These are phyloP conservation scores for Eucalyptus globulus DNA, from an alignment of 345 rosid species.

Conservation along the genomic window DNA sequence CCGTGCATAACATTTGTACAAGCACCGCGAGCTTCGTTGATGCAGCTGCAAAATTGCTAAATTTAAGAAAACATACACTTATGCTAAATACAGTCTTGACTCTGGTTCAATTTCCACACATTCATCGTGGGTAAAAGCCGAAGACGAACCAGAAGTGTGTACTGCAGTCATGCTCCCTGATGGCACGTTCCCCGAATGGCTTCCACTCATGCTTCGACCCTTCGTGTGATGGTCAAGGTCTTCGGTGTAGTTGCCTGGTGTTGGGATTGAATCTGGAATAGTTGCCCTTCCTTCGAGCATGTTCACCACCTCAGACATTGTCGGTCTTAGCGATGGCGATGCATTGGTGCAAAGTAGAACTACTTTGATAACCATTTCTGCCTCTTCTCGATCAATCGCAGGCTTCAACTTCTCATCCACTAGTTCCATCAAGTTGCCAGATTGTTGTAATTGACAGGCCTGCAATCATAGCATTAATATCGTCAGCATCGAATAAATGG, in stretches of 20 bases:
- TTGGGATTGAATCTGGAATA: constrained; percentile 4
- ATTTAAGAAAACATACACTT: not conserved
- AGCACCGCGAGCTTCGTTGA: not conserved
- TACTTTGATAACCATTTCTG: constrained; percentile 1
- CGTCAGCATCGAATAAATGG: not conserved
- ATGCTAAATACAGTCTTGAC: not conserved
- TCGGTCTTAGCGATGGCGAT: constrained; percentile 7
- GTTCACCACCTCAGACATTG: constrained; percentile 13
- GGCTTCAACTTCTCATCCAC: constrained; percentile 4
- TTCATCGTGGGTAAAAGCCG: not conserved
- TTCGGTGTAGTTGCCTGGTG: constrained; percentile 8
- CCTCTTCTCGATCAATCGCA: constrained; percentile 2
- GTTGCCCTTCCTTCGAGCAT: constrained; percentile 11
- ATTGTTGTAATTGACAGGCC: constrained; percentile 9
- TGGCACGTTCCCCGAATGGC: not conserved
- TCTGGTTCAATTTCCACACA: not conserved
- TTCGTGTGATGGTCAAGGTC: not conserved
- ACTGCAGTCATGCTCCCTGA: not conserved
- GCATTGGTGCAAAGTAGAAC: constrained; percentile 9
- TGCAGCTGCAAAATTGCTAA: not conserved
- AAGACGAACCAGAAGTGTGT: not conserved
- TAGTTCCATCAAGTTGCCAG: constrained; percentile 4
- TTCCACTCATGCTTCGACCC: not conserved
- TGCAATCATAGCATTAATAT: not conserved
- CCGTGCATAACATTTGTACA: not conserved